These are phyloP conservation scores for Coemansia sp. DNA, from an alignment of 192 early-diverging fungal genomes.

Conservation along the genomic window DNA sequence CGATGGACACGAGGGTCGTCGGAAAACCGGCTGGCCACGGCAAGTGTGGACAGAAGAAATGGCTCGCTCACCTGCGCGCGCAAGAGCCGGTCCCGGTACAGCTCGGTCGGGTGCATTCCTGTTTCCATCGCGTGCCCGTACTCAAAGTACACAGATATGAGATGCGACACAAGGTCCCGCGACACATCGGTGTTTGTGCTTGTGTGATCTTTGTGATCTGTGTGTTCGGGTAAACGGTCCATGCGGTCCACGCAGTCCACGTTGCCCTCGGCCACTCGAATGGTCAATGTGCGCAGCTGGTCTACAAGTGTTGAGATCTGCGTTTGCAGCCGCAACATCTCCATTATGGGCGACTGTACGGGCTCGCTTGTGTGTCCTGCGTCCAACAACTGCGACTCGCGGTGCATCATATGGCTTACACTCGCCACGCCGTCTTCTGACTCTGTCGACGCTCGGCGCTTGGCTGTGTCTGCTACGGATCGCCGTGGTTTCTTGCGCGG, in stretches of 20 bases:
- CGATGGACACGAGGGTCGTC: conserved; percentile 45
- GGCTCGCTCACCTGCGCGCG: conserved; percentile 50
- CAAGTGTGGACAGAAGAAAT: conserved; percentile 43
- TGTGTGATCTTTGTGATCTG: too few species aligned
- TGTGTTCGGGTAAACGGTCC: too few species aligned
- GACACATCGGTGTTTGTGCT: conserved; percentile 23
- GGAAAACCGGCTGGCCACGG: conserved; percentile 48
- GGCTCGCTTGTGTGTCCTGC: background rate
- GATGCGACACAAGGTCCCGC: conserved; percentile 47
- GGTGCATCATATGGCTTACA: conserved; percentile 36
- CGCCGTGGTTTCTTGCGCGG: conserved; percentile 46
- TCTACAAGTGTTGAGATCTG: conserved; percentile 48
- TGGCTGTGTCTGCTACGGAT: conserved; percentile 4
- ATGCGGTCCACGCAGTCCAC: too few species aligned
- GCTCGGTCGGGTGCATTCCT: conserved; percentile 49
- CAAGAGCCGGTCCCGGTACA: conserved; percentile 42
- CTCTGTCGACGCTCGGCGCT: conserved; percentile 31
- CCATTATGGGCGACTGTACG: conserved; percentile 30
- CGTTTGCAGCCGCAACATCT: conserved; percentile 51
- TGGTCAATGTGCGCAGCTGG: conserved; percentile 44
- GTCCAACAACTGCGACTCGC: conserved; percentile 14
- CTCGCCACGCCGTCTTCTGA: conserved; percentile 15
- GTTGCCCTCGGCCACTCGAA: conserved; percentile 21
- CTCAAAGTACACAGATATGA: conserved; percentile 42
- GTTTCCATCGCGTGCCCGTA: conserved; percentile 46